phyloP scores from a whole-genome alignment of 1,284 basidiomycete genomes.

The Ustilago esculenta region DNA sequence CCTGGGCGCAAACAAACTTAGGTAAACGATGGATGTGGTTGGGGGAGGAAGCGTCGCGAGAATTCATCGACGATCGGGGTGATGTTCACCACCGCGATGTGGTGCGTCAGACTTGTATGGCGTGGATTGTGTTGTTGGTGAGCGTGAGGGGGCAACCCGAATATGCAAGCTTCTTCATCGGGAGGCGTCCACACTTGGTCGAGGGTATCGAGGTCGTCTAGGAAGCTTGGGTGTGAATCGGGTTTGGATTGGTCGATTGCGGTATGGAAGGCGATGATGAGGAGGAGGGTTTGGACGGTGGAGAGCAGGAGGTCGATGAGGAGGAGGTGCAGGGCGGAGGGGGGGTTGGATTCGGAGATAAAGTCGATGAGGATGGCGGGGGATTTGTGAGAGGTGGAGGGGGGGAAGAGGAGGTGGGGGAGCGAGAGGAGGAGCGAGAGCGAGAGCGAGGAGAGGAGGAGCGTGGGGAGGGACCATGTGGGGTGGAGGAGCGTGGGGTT shows the following conservation, averaged over 20 bases:
- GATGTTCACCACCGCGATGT: slow-evolving; percentile 32
- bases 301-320: slow-evolving; percentile 31
- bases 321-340: slow-evolving; percentile 51
- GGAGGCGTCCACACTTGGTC: slow-evolving; percentile 43
- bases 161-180: slow-evolving; percentile 40
- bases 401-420: slow-evolving; percentile 19
- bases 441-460: slow-evolving; percentile 27
- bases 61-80: slow-evolving; percentile 27
- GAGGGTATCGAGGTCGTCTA: slow-evolving; percentile 26
- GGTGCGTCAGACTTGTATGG: slow-evolving; percentile 29
- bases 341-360: slow-evolving; percentile 32
- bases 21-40: not conserved
- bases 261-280: slow-evolving; percentile 42
- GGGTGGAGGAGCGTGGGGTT: slow-evolving; percentile 41
- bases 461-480: slow-evolving; percentile 39
- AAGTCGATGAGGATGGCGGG: slow-evolving; percentile 56
- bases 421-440: slow-evolving; percentile 22
- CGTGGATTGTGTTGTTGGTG: slow-evolving; percentile 15
- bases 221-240: slow-evolving; percentile 26
- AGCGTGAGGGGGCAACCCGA: slow-evolving; percentile 20
- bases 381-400: slow-evolving; percentile 7
- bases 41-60: slow-evolving; percentile 16
- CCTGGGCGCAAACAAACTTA: no score
- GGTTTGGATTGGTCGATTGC: slow-evolving; percentile 31
- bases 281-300: slow-evolving; percentile 34